Conservation (phyloP, 768 basidiomycete genomes). For the Phlebiopsis gigantea region DNA sequence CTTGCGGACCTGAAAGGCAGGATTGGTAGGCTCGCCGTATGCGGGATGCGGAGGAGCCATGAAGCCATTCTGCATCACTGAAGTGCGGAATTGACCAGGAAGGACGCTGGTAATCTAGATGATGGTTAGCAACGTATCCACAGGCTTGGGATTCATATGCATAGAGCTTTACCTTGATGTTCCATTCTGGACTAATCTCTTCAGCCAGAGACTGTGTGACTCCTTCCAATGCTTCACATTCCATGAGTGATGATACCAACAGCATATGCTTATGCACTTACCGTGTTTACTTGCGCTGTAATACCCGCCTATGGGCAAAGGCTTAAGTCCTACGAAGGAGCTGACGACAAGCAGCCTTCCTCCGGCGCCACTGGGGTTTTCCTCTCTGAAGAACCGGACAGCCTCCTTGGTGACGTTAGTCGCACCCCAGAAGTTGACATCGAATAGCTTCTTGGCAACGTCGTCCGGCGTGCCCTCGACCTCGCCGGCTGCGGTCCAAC, state of each 20-base stretch:
- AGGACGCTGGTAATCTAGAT: constrained; percentile 18
- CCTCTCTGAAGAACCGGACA: constrained; percentile 32
- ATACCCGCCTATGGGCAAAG: not conserved
- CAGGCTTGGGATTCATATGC: not conserved
- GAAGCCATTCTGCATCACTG: not conserved
- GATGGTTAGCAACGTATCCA: not conserved
- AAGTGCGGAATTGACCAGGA: constrained; percentile 15
- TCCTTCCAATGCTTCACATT: constrained; percentile 28
- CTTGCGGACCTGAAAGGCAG: not conserved
- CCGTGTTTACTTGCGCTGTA: constrained; percentile 16
- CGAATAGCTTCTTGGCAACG: constrained; percentile 31
- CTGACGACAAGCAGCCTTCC: constrained; percentile 7
- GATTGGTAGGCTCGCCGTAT: not conserved
- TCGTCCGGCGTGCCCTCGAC: constrained; percentile 33
- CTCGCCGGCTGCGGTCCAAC: constrained; percentile 26
- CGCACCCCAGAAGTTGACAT: constrained; percentile 27
- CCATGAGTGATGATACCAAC: not conserved
- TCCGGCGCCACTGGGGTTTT: constrained; percentile 30
- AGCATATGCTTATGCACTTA: constrained; percentile 6
- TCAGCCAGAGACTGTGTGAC: constrained; percentile 32
- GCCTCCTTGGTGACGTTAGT: constrained; percentile 12
- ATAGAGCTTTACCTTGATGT: constrained; percentile 31
- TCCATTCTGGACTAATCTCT: constrained; percentile 42
- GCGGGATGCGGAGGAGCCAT: constrained; percentile 1
- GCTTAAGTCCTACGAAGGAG: not conserved